Conservation (phyloP, 495 filamentous ascomycete species). For the Penicillium angulare region DNA sequence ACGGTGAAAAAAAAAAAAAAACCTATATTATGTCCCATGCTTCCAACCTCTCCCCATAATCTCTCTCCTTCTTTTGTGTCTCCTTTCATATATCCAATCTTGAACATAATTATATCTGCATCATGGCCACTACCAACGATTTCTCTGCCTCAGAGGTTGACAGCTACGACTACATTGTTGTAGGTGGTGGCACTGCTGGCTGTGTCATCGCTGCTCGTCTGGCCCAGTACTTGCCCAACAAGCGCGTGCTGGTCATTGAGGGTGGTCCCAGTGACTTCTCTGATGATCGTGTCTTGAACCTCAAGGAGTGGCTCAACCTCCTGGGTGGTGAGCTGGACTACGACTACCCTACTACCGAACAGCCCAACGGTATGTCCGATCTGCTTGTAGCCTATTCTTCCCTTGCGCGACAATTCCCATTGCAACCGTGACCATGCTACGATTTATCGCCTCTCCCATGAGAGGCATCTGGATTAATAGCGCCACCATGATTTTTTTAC, state of each 20-base stretch:
- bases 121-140: constrained; percentile 60
- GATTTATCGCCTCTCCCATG: no score
- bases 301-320: constrained; percentile 76
- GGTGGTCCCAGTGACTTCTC: constrained; percentile 61
- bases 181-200: constrained; percentile 85
- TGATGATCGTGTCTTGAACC: constrained; percentile 67
- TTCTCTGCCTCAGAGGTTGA: constrained; percentile 58
- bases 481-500: no score
- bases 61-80: not conserved
- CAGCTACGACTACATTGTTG: constrained; percentile 81
- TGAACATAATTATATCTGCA: constrained; percentile 16
- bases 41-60: not conserved
- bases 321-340: constrained; percentile 82
- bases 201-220: constrained; percentile 77
- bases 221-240: constrained; percentile 64
- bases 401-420: not conserved
- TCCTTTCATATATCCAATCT: not conserved
- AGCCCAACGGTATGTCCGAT: constrained; percentile 67
- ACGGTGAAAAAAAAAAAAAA: not conserved
- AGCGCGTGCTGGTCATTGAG: constrained; percentile 63
- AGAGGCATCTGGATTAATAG: no score
- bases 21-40: not conserved
- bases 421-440: no score
- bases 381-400: not conserved
- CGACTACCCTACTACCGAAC: constrained; percentile 82